phyloP scores from a whole-genome alignment of 2,329 filamentous ascomycete species.

The Lachnellula cervina region DNA sequence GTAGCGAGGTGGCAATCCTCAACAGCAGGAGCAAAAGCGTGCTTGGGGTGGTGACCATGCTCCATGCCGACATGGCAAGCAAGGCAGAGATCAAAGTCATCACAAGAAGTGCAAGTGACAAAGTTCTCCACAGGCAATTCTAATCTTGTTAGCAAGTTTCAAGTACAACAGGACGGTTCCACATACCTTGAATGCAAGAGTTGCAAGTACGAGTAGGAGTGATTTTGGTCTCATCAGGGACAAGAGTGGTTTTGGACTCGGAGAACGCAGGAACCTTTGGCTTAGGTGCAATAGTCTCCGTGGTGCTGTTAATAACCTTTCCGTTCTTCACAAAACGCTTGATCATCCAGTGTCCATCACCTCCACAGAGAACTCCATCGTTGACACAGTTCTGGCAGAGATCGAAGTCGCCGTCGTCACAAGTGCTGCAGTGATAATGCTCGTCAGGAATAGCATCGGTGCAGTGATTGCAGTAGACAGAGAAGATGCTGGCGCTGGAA shows the following conservation, averaged over 20 bases:
- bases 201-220: slow-evolving; percentile 49
- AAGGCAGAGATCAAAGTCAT: slow-evolving; percentile 90
- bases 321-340: slow-evolving; percentile 81
- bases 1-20: slow-evolving; percentile 56
- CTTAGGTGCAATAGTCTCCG: slow-evolving; percentile 68
- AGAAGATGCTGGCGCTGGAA: slow-evolving; percentile 48
- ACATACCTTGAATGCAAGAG: slow-evolving; percentile 57
- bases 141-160: slow-evolving; percentile 23
- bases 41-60: slow-evolving; percentile 88
- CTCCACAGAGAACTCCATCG: slow-evolving; percentile 70
- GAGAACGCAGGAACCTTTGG: slow-evolving; percentile 12
- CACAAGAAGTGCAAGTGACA: slow-evolving; percentile 77
- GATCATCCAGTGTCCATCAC: slow-evolving; percentile 85
- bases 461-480: slow-evolving; percentile 93
- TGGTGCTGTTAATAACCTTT: slow-evolving; percentile 76
- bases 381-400: slow-evolving; percentile 78
- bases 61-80: slow-evolving; percentile 68
- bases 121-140: slow-evolving; percentile 69
- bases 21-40: slow-evolving; percentile 68
- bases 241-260: slow-evolving; percentile 25
- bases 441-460: slow-evolving; percentile 70
- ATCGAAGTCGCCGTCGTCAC: slow-evolving; percentile 91
- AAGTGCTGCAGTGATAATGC: slow-evolving; percentile 93
- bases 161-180: not conserved
- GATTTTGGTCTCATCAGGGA: slow-evolving; percentile 21